Percentiles rank a stretch among this genome's conserved stretches.
phyloP scores from a whole-genome alignment of 306 rosid species.

The Dalbergia oliveri region DNA sequence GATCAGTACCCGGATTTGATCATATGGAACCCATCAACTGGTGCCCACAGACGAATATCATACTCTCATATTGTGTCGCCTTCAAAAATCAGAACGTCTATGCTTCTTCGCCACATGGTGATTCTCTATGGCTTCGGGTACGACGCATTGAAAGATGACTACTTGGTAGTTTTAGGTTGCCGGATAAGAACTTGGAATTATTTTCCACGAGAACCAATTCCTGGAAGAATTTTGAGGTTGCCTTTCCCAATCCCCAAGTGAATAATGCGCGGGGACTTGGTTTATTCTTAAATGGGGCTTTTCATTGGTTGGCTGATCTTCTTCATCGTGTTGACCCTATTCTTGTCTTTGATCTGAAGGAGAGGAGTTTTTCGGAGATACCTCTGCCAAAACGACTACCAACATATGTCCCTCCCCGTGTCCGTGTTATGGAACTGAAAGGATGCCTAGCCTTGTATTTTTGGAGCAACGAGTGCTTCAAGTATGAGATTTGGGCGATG shows the following conservation, averaged over 20 bases:
- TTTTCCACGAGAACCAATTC: too few species aligned
- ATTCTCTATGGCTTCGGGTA: constrained; percentile 23
- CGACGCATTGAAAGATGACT: constrained; percentile 22
- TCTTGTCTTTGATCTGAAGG: neutral
- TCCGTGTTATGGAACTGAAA: neutral
- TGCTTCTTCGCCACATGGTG: neutral
- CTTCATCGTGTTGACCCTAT: neutral
- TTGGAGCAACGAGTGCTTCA: neutral
- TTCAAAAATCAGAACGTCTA: neutral
- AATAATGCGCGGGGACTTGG: neutral
- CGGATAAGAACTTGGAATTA: too few species aligned
- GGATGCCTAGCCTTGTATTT: neutral
- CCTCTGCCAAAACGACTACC: neutral
- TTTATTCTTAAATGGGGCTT: neutral
- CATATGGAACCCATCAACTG: neutral
- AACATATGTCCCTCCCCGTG: too few species aligned
- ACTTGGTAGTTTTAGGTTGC: neutral
- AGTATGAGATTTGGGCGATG: neutral
- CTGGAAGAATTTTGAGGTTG: neutral
- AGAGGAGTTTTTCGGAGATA: neutral
- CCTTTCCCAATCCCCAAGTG: neutral
- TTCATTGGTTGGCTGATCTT: constrained; percentile 22
- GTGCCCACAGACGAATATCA: neutral
- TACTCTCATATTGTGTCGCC: neutral
- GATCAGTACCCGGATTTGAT: neutral